A percentile compares a stretch with the other conserved stretches of the same genome.
Conservation (phyloP, 2,329 filamentous ascomycete genomes). For the Xylariaceae sp. region DNA sequence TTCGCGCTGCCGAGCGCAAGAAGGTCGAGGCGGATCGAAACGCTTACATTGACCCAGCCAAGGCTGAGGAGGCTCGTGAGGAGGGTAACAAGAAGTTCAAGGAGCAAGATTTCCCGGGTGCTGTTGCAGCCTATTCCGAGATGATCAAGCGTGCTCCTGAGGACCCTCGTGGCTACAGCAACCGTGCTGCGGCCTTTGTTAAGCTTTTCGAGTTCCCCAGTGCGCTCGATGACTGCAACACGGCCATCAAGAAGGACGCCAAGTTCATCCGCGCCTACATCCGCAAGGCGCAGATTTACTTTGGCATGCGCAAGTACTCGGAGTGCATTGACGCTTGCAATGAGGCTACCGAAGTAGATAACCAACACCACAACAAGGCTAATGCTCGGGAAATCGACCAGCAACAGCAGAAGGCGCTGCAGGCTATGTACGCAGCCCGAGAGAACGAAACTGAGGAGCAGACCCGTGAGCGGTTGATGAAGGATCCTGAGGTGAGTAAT, state of each 20-base stretch:
- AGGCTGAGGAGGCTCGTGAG: conserved; percentile 93
- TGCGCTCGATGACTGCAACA: conserved; percentile 86
- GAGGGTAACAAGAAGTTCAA: conserved; percentile 97
- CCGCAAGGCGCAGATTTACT: conserved; percentile 90
- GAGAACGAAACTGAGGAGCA: conserved; percentile 96
- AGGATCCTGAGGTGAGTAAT: conserved; percentile 75
- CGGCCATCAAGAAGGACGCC: conserved; percentile 83
- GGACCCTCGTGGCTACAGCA: conserved; percentile 91
- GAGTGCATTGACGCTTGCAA: conserved; percentile 86
- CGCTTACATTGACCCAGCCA: conserved; percentile 81
- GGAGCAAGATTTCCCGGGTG: conserved; percentile 88
- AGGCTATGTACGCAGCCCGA: conserved; percentile 82
- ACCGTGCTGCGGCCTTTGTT: conserved; percentile 93
- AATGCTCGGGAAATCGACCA: conserved; percentile 89
- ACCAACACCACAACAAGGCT: conserved; percentile 60
- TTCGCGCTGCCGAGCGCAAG: conserved; percentile 81
- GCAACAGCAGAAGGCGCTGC: conserved; percentile 87
- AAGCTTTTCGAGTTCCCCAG: conserved; percentile 95
- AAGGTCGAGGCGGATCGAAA: conserved; percentile 70
- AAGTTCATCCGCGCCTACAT: conserved; percentile 95
- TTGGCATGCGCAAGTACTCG: conserved; percentile 97
- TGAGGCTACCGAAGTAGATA: conserved; percentile 73
- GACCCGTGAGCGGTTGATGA: conserved; percentile 83
- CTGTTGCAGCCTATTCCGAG: conserved; percentile 89
- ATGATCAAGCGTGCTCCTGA: conserved; percentile 95